Base-by-base conservation (phyloP, 768 basidiomycete species). In the Pleurotus giganteus region DNA sequence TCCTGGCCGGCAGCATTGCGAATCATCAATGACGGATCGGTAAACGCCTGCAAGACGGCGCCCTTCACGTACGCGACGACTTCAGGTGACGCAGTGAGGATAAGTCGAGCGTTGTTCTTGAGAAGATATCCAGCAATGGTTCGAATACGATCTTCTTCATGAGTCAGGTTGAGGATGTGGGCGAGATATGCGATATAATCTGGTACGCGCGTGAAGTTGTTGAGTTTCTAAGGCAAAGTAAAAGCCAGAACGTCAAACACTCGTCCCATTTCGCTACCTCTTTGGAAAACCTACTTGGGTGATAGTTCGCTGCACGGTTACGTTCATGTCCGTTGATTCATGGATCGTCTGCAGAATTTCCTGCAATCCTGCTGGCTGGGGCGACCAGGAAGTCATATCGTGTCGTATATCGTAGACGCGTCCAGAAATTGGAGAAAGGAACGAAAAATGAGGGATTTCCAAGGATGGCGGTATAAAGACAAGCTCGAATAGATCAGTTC, bases 131-230 rank as follows among this genome's bases (percentile, higher is more conserved):
- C 96, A 23, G 96, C 95, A 74, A 98, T 95, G 56, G 92, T 91
- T 50, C 96, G 85, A 69, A 96, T 93, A 47, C 90, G 88, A 67
- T 93, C 94, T 66, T 94, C 89, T 73, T 98, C 94, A 57, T 83
- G 78, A 1, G 86, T 79, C 76, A 91, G 74, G 55, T 88, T 85
- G 59, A 98, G 84, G 74, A 98, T 94, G 69, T 95, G 91, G 19
- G 90, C 90, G 59, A 99, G 86, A 81, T 99, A 98, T 55, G 89
- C 94, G 57, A 94, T 87, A 70, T 97, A 98, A 70, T 97, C 94
- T 43, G 94, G 91, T 59, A 88, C 86, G 64, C 86, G 85, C 66
- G 91, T 88, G 71, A 91, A 94, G 58, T 76, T 80, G 69, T 90
- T 92, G 60, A 94, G 80, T 89, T 91, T 92, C 91, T 94, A 62